Evolutionary conservation across 345 rosid species (phyloP), one percentile per base, ranked within the genome.

Genomic region (Salix dunnii): DNA sequence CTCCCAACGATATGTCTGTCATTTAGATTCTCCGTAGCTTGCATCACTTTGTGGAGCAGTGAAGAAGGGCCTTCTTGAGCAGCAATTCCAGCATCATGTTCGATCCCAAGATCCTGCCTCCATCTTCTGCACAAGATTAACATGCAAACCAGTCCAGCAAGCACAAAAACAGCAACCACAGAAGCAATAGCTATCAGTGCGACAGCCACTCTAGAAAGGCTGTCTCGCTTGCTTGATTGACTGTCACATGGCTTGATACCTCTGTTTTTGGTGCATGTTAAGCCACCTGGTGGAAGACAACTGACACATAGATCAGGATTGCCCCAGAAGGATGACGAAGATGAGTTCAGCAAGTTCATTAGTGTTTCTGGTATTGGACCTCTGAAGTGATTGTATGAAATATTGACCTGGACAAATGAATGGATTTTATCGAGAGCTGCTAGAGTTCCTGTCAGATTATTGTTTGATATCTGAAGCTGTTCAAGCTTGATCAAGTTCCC

Each of bases 21-120:
- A 35, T 81, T 78, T 14, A 93, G 90, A 72, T 93, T 91, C 71
- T 87, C 95, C 0, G 95, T 90, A 38, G 93, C 98, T 78, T 82
- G 84, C 74, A 89, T 86, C 75, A 88, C 90, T 82, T 89, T 72
- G 65, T 71, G 81, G 20, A 90, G 87, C 25, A 90, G 85, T 31
- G 87, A 74, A 66, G 92, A 77, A 5, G 86, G 78, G 0, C 91
- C 91, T 71, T 81, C 90, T 73, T 83, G 86, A 11, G 78, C 79
- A 65, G 81, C 60, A 40, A 85, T 82, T 79, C 85, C 86, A 27
- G 55, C 65, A 72, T 84, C 90, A 67, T 64, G 33, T 33, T 66
- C 13, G 17, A 66, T 84, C 81, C 85, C 86, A 27, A 67, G 65
- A 70, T 83, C 89, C 72, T 68, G 77, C 74, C 84, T 83, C 12